Percentiles rank a stretch among this genome's conserved stretches.
These are phyloP conservation scores for Spergularia bocconei DNA, from an alignment of 148 eudicot genomes.

Conservation along the genomic window DNA sequence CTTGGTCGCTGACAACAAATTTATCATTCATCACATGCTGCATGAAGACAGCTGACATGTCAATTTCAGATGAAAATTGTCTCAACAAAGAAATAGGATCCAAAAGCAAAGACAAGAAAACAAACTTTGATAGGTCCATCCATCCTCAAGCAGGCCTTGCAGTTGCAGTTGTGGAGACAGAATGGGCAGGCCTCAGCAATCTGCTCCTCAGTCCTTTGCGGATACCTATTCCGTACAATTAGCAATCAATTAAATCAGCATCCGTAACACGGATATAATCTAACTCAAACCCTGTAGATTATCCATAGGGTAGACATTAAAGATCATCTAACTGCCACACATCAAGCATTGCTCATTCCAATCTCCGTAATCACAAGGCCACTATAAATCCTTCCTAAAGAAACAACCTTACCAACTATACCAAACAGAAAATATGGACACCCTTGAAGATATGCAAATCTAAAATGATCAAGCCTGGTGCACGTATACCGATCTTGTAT, in stretches of 20 bases:
- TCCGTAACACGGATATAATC: background rate
- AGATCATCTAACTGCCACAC: background rate
- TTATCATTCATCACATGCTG: conserved; percentile 11
- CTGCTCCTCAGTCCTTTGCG: conserved; percentile 44
- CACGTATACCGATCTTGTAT: background rate
- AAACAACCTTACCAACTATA: background rate
- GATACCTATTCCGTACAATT: conserved; percentile 43
- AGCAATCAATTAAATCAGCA: background rate
- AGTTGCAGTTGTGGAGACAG: conserved; percentile 61
- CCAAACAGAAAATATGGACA: background rate
- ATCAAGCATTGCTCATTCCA: too few species aligned
- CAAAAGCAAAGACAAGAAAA: background rate
- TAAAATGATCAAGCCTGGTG: background rate
- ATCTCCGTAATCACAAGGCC: too few species aligned
- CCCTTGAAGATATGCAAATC: too few species aligned
- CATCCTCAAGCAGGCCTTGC: conserved; percentile 58
- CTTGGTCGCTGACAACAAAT: conserved; percentile 24
- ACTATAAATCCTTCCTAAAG: background rate
- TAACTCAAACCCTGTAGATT: background rate
- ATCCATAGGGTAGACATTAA: background rate
- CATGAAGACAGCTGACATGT: conserved; percentile 14
- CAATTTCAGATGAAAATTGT: background rate
- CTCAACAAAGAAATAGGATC: background rate
- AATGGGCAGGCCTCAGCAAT: conserved; percentile 50
- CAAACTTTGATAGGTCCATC: conserved; percentile 24